Base-by-base conservation (phyloP, 2,329 filamentous ascomycete genomes). In the Elsinoe batatas region DNA sequence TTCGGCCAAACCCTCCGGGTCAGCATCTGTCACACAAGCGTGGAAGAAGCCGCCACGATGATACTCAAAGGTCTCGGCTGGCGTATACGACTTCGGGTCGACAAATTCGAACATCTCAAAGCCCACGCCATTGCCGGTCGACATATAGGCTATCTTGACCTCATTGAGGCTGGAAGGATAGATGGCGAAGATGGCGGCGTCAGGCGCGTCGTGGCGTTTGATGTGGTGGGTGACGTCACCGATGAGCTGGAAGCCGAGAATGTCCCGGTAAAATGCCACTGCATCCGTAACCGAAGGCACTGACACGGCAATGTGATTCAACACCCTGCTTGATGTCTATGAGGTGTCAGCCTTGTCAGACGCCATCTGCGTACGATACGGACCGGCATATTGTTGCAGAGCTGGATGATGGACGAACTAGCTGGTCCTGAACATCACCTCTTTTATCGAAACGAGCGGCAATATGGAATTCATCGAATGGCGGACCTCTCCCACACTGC, bases 71-170 rank as follows among this genome's bases (percentile, higher is more conserved):
- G 55, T 58, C 55, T 36, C 54, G 30, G 46, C 49, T 56, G 51
- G 50, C 17, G 38, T 46, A 13, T 46, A 53, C 17, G 49, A 54
- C 53, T 35, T 55, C 18, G 59, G 67, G 58, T 66, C 63, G 20
- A 66, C 57, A 58, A 69, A 69, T 53, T 69, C 60, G 56, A 70
- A 70, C 6, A 70, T 42, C 59, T 69, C 67, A 53, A 68, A 64
- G 11, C 67, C 67, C 18, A 69, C 63, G 37, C 62, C 63, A 56
- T 68, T 69, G 11, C 68, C 64, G 12, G 66, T 61, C 12, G 61
- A 54, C 56, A 70, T 58, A 53, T 60, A 70, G 2, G 64, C 68
- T 47, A 63, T 46, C 26, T 63, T 66, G 17, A 68, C 66, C 60
- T 63, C 60, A 47, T 63, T 59, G 17, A 69, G 64, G 17, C 57